Base-by-base conservation (phyloP, 1,284 basidiomycete species). In the Vanrija sp. region DNA sequence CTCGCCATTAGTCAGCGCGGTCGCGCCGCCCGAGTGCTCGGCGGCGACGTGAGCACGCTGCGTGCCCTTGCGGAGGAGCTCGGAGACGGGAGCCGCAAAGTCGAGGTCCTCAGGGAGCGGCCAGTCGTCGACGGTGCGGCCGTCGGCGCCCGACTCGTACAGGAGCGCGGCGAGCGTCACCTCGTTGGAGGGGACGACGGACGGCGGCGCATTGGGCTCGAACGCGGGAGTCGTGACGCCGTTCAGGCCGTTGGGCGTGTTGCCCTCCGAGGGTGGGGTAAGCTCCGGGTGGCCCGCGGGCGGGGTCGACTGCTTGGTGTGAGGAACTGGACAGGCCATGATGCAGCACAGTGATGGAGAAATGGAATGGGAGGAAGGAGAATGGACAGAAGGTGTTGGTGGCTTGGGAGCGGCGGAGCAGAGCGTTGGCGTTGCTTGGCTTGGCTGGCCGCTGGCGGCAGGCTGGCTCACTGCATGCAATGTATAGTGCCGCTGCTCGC, bases 1-100 rank as follows among this genome's bases (percentile, higher is more conserved):
- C 63, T 82, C 78, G 15, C 87, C 87, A 48, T 80, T 80, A 19
- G 84, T 78, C 45, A 89, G 78, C 51, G 82, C 82, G 34, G 77
- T 78, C 1, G 86, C 87, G 26, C 83, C 85, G 25, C 78, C 72
- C 64, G 82, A 85, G 60, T 81, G 80, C 68, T 84, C 83, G 18
- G 84, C 83, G n/a, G 78, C 72, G 51, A 84, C 81, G 70, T 89
- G 87, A 0, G 83, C 83, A 49, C 80, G 72, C 58, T 79, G 78
- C 21, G 86, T 88, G 52, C 82, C 81, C 54, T 82, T 77, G 45
- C 80, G 80, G 12, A 89, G 76, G 47, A 80, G 65, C 21, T 67
- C 63, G 15, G 79, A 76, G 46, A 78, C 67, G 12, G 78, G 75
- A 26, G 67, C 60, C 1, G 67, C 58, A 19, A 71, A 62, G 62